Evolutionary conservation across 371 early-diverging fungal species (phyloP).

Genomic region (Actinomortierella wolfii): DNA sequence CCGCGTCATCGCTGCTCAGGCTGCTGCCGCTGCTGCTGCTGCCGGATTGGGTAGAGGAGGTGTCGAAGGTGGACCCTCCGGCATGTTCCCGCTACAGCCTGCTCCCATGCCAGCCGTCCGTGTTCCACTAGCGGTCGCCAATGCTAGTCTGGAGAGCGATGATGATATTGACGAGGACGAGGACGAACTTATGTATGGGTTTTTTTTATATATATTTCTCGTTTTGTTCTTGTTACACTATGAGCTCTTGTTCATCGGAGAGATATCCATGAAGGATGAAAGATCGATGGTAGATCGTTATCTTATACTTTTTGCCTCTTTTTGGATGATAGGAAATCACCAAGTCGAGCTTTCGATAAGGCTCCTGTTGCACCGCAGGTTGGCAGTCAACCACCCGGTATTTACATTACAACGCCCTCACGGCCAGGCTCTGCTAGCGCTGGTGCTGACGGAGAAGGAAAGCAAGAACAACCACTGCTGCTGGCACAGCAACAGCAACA

Average conservation of each 20-base stretch:
- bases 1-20: constrained; percentile 45
- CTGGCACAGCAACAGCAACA: not conserved
- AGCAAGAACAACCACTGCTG: constrained; percentile 6
- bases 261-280: not conserved
- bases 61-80: constrained; percentile 11
- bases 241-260: not conserved
- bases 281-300: not conserved
- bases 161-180: constrained; percentile 62
- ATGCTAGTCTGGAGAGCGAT: constrained; percentile 52
- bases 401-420: constrained; percentile 39
- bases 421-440: constrained; percentile 39
- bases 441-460: constrained; percentile 22
- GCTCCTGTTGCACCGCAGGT: constrained; percentile 27
- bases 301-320: not conserved
- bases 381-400: constrained; percentile 34
- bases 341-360: constrained; percentile 27
- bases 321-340: constrained; percentile 23
- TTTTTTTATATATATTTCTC: not conserved
- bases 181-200: constrained; percentile 50
- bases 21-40: constrained; percentile 46
- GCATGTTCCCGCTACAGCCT: constrained; percentile 23
- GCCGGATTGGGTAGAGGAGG: constrained; percentile 45
- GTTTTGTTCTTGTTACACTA: not conserved
- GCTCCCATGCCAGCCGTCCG: constrained; percentile 22
- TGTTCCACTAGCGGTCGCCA: constrained; percentile 24